A percentile compares a stretch with the other conserved stretches of the same genome.
These are phyloP conservation scores for Haplosporangium sp. DNA, from an alignment of 371 early-diverging fungal species.

Conservation along the genomic window DNA sequence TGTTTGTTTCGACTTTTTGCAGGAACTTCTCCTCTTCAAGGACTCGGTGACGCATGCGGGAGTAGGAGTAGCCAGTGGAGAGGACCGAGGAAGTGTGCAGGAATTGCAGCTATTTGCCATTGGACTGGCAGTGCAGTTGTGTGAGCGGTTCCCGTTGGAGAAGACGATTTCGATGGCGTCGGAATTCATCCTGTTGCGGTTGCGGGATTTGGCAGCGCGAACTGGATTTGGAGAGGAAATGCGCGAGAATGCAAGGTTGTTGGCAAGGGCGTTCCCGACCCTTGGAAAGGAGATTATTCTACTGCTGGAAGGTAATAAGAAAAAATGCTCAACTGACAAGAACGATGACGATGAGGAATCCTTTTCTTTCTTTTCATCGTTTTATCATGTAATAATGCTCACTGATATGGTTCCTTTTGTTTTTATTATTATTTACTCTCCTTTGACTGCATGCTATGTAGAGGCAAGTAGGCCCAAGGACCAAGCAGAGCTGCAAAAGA, in stretches of 20 bases:
- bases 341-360: background rate
- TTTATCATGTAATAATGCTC: background rate
- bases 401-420: background rate
- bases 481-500: background rate
- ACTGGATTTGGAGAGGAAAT: constrained; percentile 30
- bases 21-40: constrained; percentile 62
- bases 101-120: constrained; percentile 41
- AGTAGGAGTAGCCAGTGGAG: constrained; percentile 6
- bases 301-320: constrained; percentile 22
- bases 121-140: constrained; percentile 35
- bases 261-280: constrained; percentile 38
- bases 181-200: constrained; percentile 31
- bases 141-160: constrained; percentile 38
- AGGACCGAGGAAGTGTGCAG: background rate
- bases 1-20: constrained; percentile 63
- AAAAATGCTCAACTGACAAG: background rate
- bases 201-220: constrained; percentile 14
- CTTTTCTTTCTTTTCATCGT: background rate
- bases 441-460: background rate
- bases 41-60: background rate
- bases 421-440: background rate
- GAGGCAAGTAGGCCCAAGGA: constrained; percentile 4
- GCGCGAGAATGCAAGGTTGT: constrained; percentile 32
- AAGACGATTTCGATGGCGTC: constrained; percentile 35
- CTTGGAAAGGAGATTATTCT: constrained; percentile 21